Base-by-base conservation (phyloP, 2,329 filamentous ascomycete species). In the Aspergillus novoparasiticus region DNA sequence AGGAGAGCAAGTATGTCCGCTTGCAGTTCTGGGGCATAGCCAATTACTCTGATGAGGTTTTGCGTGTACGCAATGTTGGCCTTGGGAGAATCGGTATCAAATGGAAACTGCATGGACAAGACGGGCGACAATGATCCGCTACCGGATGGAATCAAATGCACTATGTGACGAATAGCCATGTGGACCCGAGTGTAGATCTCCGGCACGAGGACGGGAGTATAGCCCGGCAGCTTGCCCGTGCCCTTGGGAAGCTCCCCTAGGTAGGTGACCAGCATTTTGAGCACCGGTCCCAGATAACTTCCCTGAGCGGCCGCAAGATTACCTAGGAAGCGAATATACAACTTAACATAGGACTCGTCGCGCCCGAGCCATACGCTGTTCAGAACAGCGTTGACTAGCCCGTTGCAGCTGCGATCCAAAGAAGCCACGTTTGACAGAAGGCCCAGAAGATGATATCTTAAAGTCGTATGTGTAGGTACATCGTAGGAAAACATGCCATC, bases 21-120 rank as follows among this genome's bases (percentile, higher is more conserved):
- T 65, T 90, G 89, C 41, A 97, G 81, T 63, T 91, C 89, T 0
- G 92, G 89, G 1, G 90, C 87, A 73, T 97, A 97, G 56, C 88
- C 84, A 59, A 90, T 89, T 39, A 98, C 82, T 63, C 85, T 87
- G 30, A 98, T 82, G 11, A 98, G 82, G 74, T 98, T 97, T 71
- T 90, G 86, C 62, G 97, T 90, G 73, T 96, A 99, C n/a, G 89
- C 88, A 69, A 94, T 87, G 75, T 97, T 93, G n/a, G 87, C 84
- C 68, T 89, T 89, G 66, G 90, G 90, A 4, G 89, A 87, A 59
- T 96, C 92, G 66, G 89, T 89, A 57, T 90, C 85, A 64, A 88
- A 91, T 0, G 93, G 93, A 64, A 96, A 96, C 48, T 89, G 89
- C 57, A 82, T 78, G 56, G 85, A 79, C 45, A 96, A 78, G 56